Evolutionary conservation across 108 stramenopile genomes (phyloP), one percentile per base, ranked within the genome.

Genomic region (Discostella pseudostelligera): DNA sequence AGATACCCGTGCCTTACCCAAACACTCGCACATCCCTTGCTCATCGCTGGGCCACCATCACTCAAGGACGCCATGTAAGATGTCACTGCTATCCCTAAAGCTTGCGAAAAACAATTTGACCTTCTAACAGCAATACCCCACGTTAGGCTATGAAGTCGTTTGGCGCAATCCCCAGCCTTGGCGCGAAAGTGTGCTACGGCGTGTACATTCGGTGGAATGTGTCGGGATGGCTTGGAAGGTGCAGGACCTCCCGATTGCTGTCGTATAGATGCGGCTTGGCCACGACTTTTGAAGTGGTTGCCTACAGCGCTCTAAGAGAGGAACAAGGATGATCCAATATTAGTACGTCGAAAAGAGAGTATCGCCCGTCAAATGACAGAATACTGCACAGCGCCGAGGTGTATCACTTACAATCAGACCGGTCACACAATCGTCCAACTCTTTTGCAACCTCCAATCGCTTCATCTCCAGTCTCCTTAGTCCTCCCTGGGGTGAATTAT

Each of bases 1-100:
- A 95, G 69, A 69, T 83, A 95, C 29, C 94, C 94, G 70, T 95
- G 89, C 37, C 70, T 59, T 25, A 53, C 67, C 94, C 94, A 95
- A 8, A 84, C 39, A 19, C 53, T 49, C 3, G 70, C 69, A 40
- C 28, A 76, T 58, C 72, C 67, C 22, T 47, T 77, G 55, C 37
- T 56, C 58, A 62, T 59, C 19, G 81, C 87, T 5, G 85, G 88
- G 67, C 87, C 87, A n/a, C 80, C 83, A 65, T 92, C 90, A 58
- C 82, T 83, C 12, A 95, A 16, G 12, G 75, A 80, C 19, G 88
- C 69, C 49, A 95, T 66, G 65, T 89, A 95, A 29, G 82, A 84
- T 12, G 91, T 83, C 10, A 85, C 58, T 3, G 88, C 88, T 36
- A 92, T 81, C 7, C 90, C 89, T 36, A 92, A 65, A 2, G 87